Evolutionary conservation across 192 early-diverging fungal genomes (phyloP).

Genomic region (Coemansia javaensis): DNA sequence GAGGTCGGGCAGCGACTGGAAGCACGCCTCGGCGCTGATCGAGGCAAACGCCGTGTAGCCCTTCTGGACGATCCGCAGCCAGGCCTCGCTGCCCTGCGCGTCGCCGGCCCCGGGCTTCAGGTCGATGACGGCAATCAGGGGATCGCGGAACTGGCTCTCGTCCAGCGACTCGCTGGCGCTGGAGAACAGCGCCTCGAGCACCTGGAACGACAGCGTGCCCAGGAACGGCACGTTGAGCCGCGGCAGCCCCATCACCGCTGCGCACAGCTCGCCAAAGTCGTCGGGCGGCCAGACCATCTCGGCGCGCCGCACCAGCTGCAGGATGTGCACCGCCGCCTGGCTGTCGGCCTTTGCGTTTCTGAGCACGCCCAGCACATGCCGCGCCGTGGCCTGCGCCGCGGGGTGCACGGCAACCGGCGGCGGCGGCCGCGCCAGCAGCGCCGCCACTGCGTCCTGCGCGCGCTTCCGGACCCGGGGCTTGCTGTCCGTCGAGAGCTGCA

Average conservation of each 20-base stretch:
- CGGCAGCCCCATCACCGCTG: slow-evolving; percentile 71
- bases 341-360: slow-evolving; percentile 52
- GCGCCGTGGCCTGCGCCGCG: slow-evolving; percentile 56
- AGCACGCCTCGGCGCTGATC: slow-evolving; percentile 50
- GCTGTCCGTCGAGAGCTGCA: slow-evolving; percentile 72
- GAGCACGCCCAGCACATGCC: slow-evolving; percentile 60
- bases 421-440: slow-evolving; percentile 68
- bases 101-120: slow-evolving; percentile 84
- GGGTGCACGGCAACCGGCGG: slow-evolving; percentile 70
- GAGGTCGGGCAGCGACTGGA: slow-evolving; percentile 51
- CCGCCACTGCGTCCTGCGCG: slow-evolving; percentile 77
- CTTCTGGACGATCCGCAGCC: slow-evolving; percentile 75
- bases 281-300: slow-evolving; percentile 55
- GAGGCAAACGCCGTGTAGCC: slow-evolving; percentile 68
- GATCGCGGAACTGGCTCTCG: slow-evolving; percentile 53
- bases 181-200: slow-evolving; percentile 28
- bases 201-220: slow-evolving; percentile 60
- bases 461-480: slow-evolving; percentile 87
- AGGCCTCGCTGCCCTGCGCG: slow-evolving; percentile 70
- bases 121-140: slow-evolving; percentile 58
- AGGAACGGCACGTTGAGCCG: slow-evolving; percentile 73
- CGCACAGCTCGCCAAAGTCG: slow-evolving; percentile 61
- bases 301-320: slow-evolving; percentile 68
- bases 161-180: slow-evolving; percentile 37
- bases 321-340: slow-evolving; percentile 58